Evolutionary conservation across 1,284 basidiomycete species (phyloP).

Genomic region (Tylopilus sp.): DNA sequence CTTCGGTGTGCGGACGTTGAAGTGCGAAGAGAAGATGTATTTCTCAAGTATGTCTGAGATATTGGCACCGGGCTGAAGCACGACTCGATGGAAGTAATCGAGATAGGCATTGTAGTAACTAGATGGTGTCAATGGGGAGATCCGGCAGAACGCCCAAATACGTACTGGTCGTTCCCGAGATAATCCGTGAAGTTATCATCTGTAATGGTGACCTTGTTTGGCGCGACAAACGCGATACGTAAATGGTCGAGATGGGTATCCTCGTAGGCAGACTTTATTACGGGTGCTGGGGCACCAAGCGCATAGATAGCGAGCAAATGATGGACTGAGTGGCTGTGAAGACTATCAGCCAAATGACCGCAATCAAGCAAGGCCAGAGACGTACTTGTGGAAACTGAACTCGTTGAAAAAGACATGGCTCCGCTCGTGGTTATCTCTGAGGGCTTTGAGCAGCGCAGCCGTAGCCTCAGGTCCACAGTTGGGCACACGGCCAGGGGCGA

Average conservation of each 20-base stretch:
- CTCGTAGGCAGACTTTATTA: conserved; percentile 52
- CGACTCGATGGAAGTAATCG: conserved; percentile 45
- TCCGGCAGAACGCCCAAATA: neutral
- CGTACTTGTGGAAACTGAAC: conserved; percentile 67
- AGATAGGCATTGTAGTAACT: conserved; percentile 51
- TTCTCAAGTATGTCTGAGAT: conserved; percentile 36
- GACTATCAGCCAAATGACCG: conserved; percentile 6
- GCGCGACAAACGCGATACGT: conserved; percentile 48
- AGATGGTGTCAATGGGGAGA: conserved; percentile 5
- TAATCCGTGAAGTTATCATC: conserved; percentile 53
- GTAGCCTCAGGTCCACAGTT: conserved; percentile 64
- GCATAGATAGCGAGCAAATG: conserved; percentile 54
- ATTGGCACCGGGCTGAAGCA: conserved; percentile 40
- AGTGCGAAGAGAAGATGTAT: conserved; percentile 39
- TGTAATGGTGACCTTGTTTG: conserved; percentile 45
- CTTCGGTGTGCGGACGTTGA: conserved; percentile 35
- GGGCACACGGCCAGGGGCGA: conserved; percentile 52
- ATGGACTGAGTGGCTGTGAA: conserved; percentile 52
- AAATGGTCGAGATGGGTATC: conserved; percentile 46
- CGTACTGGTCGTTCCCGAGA: conserved; percentile 53
- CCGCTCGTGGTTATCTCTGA: conserved; percentile 67
- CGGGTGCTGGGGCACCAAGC: conserved; percentile 50
- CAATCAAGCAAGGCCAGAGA: neutral
- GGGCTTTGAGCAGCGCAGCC: conserved; percentile 51
- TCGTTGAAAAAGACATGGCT: conserved; percentile 75